These are phyloP conservation scores for Chiua virens DNA, from an alignment of 768 basidiomycete species.

Conservation along the genomic window DNA sequence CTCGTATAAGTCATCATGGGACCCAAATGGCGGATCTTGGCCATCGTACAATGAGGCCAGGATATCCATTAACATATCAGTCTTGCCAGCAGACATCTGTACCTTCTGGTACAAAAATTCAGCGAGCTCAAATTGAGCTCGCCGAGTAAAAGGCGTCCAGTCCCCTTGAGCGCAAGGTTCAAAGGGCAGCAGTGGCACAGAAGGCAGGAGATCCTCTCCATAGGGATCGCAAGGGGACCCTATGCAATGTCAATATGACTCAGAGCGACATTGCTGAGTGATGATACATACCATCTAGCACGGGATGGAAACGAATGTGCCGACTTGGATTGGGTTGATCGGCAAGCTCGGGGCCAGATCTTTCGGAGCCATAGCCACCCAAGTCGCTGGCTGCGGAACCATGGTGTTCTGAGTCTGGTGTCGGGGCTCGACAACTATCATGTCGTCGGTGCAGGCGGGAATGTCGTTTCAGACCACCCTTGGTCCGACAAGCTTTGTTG, in stretches of 20 bases:
- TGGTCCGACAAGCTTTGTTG: no score
- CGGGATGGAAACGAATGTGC: neutral
- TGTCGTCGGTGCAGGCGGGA: neutral
- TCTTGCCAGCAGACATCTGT: conserved; percentile 23
- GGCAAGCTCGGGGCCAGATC: neutral
- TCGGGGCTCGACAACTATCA: no score
- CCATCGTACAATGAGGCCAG: neutral
- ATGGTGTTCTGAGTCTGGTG: no score
- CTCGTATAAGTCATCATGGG: conserved; percentile 30
- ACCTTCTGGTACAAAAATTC: conserved; percentile 1
- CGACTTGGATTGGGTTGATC: neutral
- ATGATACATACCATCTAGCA: neutral
- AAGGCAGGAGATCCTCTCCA: neutral
- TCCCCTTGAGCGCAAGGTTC: neutral
- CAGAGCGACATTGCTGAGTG: neutral
- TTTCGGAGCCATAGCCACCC: neutral
- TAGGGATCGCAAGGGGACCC: neutral
- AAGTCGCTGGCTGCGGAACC: neutral
- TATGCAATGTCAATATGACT: neutral
- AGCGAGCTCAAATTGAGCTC: neutral
- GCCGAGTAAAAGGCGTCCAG: neutral
- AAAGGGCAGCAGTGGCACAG: neutral
- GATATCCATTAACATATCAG: conserved; percentile 26
- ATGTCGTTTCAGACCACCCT: neutral
- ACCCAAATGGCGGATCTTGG: conserved; percentile 21